phyloP scores from a whole-genome alignment of 164 flowering plant genomes.

The Amborella trichopoda region DNA sequence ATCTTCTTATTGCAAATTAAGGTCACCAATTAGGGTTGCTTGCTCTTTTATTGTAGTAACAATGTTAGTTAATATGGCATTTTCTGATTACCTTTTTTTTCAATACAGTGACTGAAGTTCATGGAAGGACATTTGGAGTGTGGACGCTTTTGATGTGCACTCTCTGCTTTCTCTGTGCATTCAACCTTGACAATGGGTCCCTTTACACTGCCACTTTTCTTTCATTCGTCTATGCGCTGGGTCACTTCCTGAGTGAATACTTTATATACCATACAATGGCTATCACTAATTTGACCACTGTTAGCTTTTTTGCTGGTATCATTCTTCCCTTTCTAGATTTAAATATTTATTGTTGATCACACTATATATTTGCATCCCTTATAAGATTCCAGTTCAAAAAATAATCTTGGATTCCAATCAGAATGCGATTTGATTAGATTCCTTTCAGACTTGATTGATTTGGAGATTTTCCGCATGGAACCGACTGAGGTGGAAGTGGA shows the following conservation, averaged over 20 bases:
- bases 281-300: slow-evolving; percentile 67
- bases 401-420: neutral
- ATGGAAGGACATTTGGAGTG: slow-evolving; percentile 97
- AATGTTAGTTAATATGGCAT: too few species aligned
- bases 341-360: neutral
- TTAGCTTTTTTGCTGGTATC: slow-evolving; percentile 85
- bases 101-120: slow-evolving; percentile 86
- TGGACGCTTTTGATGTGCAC: slow-evolving; percentile 98
- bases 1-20: too few species aligned
- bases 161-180: slow-evolving; percentile 89
- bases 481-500: too few species aligned
- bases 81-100: neutral
- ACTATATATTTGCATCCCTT: neutral
- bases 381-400: neutral
- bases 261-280: slow-evolving; percentile 78
- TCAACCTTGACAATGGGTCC: slow-evolving; percentile 83
- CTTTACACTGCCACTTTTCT: slow-evolving; percentile 67
- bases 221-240: slow-evolving; percentile 88
- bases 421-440: neutral
- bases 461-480: neutral
- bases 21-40: too few species aligned
- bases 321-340: neutral
- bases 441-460: neutral
- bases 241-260: slow-evolving; percentile 85
- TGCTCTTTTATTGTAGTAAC: too few species aligned